These are phyloP conservation scores for Fomes fomentarius DNA, from an alignment of 1,284 basidiomycete species.

Conservation along the genomic window DNA sequence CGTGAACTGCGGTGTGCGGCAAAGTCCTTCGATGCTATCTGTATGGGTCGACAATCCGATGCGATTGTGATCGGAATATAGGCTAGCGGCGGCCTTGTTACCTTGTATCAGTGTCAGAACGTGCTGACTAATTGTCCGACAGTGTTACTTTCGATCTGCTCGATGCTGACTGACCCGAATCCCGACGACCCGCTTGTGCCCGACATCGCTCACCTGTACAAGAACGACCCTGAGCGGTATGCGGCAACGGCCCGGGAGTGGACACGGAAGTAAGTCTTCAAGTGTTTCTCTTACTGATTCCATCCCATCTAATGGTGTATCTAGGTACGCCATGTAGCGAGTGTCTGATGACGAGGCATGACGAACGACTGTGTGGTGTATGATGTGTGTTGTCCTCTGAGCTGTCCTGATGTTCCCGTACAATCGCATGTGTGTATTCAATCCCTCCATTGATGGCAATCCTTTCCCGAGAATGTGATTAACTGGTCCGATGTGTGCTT, in stretches of 20 bases:
- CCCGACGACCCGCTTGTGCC: conserved; percentile 91
- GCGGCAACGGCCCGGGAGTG: conserved; percentile 96
- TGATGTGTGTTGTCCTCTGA: conserved; percentile 27
- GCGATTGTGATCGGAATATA: conserved; percentile 8
- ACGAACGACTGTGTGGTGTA: conserved; percentile 31
- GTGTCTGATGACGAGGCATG: conserved; percentile 18
- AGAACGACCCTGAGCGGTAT: conserved; percentile 92
- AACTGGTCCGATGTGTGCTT: conserved; percentile 14
- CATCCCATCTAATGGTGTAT: conserved; percentile 31
- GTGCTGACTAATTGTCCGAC: not conserved
- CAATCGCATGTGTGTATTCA: conserved; percentile 30
- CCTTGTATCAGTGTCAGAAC: not conserved
- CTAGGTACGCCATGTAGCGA: conserved; percentile 62
- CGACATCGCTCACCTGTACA: conserved; percentile 89
- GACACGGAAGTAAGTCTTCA: conserved; percentile 86
- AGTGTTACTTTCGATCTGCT: conserved; percentile 95
- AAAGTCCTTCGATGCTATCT: not conserved
- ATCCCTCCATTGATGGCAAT: not conserved
- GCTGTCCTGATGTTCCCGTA: conserved; percentile 18
- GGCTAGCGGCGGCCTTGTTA: no score
- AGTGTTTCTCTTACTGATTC: not conserved
- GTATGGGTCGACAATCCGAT: not conserved
- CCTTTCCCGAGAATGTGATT: conserved; percentile 8
- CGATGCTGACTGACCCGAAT: conserved; percentile 97
- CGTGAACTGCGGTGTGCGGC: conserved; percentile 24